Evolutionary conservation across 2,329 filamentous ascomycete species (phyloP).

Genomic region (Aureobasidium sp.): DNA sequence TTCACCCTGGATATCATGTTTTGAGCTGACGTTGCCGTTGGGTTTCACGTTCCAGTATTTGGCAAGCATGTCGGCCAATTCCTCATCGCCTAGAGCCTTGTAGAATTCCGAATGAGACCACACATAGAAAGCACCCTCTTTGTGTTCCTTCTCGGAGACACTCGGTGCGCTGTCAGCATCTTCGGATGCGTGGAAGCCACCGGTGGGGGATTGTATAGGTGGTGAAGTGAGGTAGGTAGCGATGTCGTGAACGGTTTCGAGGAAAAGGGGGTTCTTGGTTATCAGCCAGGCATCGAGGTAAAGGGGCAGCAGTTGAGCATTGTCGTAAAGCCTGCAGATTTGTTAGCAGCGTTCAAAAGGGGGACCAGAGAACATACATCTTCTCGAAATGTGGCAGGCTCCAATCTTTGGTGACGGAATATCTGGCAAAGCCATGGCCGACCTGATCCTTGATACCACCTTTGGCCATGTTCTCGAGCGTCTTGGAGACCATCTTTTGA

Average conservation of each 20-base stretch:
- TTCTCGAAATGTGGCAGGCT: constrained; percentile 95
- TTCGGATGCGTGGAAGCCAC: constrained; percentile 81
- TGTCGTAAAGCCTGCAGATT: constrained; percentile 60
- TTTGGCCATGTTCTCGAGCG: constrained; percentile 67
- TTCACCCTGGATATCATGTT: constrained; percentile 84
- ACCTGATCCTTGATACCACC: constrained; percentile 68
- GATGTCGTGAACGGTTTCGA: constrained; percentile 71
- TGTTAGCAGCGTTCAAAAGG: constrained; percentile 9
- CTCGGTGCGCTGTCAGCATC: constrained; percentile 77
- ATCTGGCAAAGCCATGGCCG: constrained; percentile 71
- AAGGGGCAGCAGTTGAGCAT: constrained; percentile 72
- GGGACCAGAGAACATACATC: constrained; percentile 41
- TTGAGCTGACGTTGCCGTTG: constrained; percentile 76
- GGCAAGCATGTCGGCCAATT: constrained; percentile 65
- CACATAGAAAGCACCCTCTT: constrained; percentile 88
- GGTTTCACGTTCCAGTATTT: constrained; percentile 76
- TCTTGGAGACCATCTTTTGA: constrained; percentile 70
- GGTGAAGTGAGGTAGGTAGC: constrained; percentile 73
- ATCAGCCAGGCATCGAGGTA: constrained; percentile 81
- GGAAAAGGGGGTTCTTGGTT: constrained; percentile 60
- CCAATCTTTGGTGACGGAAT: constrained; percentile 89
- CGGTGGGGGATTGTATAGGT: constrained; percentile 57
- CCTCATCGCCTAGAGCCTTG: constrained; percentile 60
- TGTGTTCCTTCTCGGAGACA: constrained; percentile 68
- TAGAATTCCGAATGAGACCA: constrained; percentile 81